phyloP scores from a whole-genome alignment of 2,329 filamentous ascomycete genomes.

The Fusarium sp. region DNA sequence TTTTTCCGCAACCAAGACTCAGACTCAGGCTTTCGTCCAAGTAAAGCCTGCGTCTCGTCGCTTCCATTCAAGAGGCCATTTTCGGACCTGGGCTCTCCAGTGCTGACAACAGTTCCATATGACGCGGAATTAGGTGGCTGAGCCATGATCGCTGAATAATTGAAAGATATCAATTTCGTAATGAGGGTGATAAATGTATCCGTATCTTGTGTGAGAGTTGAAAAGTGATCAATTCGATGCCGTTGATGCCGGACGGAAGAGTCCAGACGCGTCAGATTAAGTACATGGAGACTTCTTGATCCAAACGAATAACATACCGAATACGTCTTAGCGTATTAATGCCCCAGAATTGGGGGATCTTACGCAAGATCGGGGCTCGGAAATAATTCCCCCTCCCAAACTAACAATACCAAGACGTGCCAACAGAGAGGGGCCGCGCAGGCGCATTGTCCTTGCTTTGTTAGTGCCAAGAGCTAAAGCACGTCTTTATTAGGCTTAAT shows the following conservation, averaged over 20 bases:
- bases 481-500: background rate
- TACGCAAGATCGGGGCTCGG: background rate
- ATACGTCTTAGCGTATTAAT: background rate
- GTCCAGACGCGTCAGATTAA: background rate
- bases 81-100: constrained; percentile 9
- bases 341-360: background rate
- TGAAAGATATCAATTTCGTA: background rate
- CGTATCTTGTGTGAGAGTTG: background rate
- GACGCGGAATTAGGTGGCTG: constrained; percentile 15
- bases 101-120: constrained; percentile 34
- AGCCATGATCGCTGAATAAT: constrained; percentile 21
- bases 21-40: constrained; percentile 29
- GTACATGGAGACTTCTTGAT: background rate
- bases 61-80: constrained; percentile 9
- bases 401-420: background rate
- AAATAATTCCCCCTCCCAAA: background rate
- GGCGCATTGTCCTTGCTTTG: background rate
- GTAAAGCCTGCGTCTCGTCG: constrained; percentile 31
- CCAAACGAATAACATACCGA: background rate
- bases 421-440: background rate
- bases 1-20: constrained; percentile 35
- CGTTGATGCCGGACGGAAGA: background rate
- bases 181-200: background rate
- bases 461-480: background rate
- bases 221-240: background rate